Evolutionary conservation across 2,329 filamentous ascomycete species (phyloP).

Genomic region (Apiospora hydei): DNA sequence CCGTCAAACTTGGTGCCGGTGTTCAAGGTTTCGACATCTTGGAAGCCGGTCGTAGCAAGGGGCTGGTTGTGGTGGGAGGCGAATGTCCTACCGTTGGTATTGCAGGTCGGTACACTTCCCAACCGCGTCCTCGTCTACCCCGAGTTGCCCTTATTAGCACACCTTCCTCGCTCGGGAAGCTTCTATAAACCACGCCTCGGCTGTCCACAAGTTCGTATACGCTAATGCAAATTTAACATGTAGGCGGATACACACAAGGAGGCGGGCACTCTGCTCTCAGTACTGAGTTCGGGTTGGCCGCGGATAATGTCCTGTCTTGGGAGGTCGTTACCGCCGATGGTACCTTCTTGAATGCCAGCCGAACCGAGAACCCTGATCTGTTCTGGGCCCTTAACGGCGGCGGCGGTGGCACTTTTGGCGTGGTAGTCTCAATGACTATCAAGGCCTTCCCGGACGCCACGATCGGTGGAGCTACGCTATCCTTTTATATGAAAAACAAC

Average conservation of each 20-base stretch:
- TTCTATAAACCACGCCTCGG: background rate
- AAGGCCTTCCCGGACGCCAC: constrained; percentile 33
- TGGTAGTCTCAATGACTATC: constrained; percentile 46
- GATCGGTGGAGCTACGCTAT: constrained; percentile 34
- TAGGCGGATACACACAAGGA: constrained; percentile 66
- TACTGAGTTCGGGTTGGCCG: constrained; percentile 63
- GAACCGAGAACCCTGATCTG: constrained; percentile 53
- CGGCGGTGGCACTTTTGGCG: constrained; percentile 57
- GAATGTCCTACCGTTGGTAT: constrained; percentile 62
- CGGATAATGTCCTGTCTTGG: constrained; percentile 62
- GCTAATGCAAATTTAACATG: background rate
- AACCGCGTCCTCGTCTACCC: background rate
- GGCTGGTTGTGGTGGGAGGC: constrained; percentile 55
- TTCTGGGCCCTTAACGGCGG: constrained; percentile 62
- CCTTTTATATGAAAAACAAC: constrained; percentile 30
- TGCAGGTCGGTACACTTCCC: constrained; percentile 37
- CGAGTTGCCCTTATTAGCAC: background rate
- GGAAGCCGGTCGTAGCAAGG: constrained; percentile 43
- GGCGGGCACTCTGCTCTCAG: constrained; percentile 64
- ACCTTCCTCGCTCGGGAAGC: background rate
- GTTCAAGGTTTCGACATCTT: constrained; percentile 54
- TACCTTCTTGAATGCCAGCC: constrained; percentile 46
- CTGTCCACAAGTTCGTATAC: background rate
- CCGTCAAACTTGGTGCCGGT: constrained; percentile 58
- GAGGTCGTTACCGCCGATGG: constrained; percentile 51